phyloP scores from a whole-genome alignment of 371 early-diverging fungal species.

The Mucor circinelloides region DNA sequence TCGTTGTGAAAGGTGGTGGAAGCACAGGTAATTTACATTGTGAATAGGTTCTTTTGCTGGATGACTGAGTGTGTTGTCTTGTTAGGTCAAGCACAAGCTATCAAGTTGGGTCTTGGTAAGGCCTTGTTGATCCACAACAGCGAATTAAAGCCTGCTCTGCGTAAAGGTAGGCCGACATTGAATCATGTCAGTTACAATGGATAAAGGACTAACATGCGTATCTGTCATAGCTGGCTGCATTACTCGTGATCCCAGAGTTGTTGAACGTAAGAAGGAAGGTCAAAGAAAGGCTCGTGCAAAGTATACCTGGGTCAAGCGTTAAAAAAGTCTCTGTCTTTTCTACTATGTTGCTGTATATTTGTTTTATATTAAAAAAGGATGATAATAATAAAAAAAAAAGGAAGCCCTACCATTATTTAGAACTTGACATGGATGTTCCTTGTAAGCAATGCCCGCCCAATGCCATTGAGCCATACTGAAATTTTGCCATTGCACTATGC shows the following conservation, averaged over 20 bases:
- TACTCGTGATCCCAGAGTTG: slow-evolving; percentile 82
- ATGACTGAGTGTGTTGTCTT: slow-evolving; percentile 24
- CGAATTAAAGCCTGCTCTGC: slow-evolving; percentile 59
- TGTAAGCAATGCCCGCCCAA: too few species aligned
- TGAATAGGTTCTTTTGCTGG: background rate
- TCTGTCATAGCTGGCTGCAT: slow-evolving; percentile 67
- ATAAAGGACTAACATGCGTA: background rate
- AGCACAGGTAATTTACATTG: slow-evolving; percentile 59
- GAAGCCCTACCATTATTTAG: background rate
- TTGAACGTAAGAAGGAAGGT: slow-evolving; percentile 98
- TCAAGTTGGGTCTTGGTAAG: slow-evolving; percentile 82
- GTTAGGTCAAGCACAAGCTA: slow-evolving; percentile 82
- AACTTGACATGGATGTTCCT: too few species aligned
- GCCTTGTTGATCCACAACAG: slow-evolving; percentile 77
- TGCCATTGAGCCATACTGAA: too few species aligned
- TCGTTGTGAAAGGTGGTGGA: slow-evolving; percentile 87
- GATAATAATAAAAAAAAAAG: slow-evolving; percentile 5
- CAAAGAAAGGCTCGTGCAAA: slow-evolving; percentile 93
- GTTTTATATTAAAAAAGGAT: slow-evolving; percentile 4
- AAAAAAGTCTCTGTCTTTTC: slow-evolving; percentile 5
- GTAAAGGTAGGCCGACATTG: slow-evolving; percentile 54
- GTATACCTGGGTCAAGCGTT: slow-evolving; percentile 80
- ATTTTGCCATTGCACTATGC: too few species aligned
- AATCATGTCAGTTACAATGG: background rate
- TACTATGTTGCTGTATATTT: slow-evolving; percentile 8